These are phyloP conservation scores for Cladophialophora carrionii DNA, from an alignment of 2,329 filamentous ascomycete species.

Conservation along the genomic window DNA sequence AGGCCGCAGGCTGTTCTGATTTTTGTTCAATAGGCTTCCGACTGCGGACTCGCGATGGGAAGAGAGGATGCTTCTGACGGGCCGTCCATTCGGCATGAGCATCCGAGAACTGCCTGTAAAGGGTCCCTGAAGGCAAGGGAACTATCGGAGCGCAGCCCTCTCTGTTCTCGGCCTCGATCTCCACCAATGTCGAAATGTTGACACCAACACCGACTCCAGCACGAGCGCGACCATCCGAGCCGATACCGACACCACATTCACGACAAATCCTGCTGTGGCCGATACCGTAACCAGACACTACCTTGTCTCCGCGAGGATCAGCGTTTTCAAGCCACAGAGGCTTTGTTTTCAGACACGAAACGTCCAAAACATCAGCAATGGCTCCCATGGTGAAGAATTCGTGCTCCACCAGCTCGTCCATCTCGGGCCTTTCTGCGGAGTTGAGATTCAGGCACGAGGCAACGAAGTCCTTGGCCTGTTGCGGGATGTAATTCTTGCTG, in stretches of 20 bases:
- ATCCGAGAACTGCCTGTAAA: conserved; percentile 51
- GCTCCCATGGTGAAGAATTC: conserved; percentile 57
- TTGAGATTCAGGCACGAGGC: conserved; percentile 53
- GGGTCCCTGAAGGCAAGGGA: conserved; percentile 50
- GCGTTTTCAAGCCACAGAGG: conserved; percentile 51
- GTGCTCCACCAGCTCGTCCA: conserved; percentile 56
- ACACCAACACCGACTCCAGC: conserved; percentile 51
- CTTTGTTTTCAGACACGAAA: conserved; percentile 45
- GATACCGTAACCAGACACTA: conserved; percentile 50
- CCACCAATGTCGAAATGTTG: conserved; percentile 51
- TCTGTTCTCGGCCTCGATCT: conserved; percentile 52
- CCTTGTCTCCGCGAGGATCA: conserved; percentile 53
- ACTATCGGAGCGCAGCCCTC: conserved; percentile 51
- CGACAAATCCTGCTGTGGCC: conserved; percentile 51
- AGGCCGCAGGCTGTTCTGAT: conserved; percentile 9
- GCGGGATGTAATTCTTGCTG: conserved; percentile 52
- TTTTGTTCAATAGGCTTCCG: conserved; percentile 30
- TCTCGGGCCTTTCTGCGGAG: conserved; percentile 53
- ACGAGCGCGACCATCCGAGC: conserved; percentile 47
- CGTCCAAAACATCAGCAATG: conserved; percentile 51
- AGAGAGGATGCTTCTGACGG: conserved; percentile 32
- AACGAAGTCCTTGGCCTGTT: conserved; percentile 55
- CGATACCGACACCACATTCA: conserved; percentile 51
- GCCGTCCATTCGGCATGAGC: conserved; percentile 49
- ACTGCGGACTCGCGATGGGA: conserved; percentile 27